A percentile compares a stretch with the other conserved stretches of the same genome.
phyloP scores from a whole-genome alignment of 805 yeast genomes.

The Cyberlindnera amylophila region DNA sequence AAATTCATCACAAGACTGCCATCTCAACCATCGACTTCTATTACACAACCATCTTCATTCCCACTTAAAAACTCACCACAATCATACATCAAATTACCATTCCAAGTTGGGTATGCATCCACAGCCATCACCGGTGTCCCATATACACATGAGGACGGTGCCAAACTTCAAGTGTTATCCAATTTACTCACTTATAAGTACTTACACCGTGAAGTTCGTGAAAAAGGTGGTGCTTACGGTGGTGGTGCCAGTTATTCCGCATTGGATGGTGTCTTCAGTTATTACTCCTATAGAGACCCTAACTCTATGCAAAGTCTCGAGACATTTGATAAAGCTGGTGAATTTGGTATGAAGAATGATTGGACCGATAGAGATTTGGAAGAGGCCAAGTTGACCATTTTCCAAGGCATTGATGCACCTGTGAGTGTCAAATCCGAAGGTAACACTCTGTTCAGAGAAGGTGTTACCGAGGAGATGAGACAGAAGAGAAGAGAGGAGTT shows the following conservation, averaged over 20 bases:
- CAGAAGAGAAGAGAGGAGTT: constrained; percentile 76
- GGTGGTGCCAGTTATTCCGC: constrained; percentile 89
- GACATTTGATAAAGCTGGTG: constrained; percentile 52
- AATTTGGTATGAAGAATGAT: constrained; percentile 41
- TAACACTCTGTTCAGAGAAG: constrained; percentile 55
- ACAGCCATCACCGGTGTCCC: constrained; percentile 61
- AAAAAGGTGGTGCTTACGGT: constrained; percentile 97
- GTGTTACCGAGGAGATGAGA: constrained; percentile 71
- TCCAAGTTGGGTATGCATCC: constrained; percentile 84
- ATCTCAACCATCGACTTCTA: constrained; percentile 6
- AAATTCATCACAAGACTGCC: constrained; percentile 30
- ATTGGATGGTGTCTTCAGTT: constrained; percentile 72
- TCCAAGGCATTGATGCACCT: constrained; percentile 92
- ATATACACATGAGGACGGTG: constrained; percentile 71
- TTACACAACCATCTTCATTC: constrained; percentile 11
- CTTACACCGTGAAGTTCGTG: constrained; percentile 86
- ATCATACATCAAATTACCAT: constrained; percentile 67
- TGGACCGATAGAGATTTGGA: constrained; percentile 68
- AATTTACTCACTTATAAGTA: constrained; percentile 78
- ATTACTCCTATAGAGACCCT: constrained; percentile 93
- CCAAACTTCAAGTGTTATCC: constrained; percentile 77
- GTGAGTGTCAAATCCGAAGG: constrained; percentile 79
- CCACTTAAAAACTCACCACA: constrained; percentile 26
- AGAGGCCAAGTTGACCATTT: constrained; percentile 86
- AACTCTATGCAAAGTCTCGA: constrained; percentile 67